Evolutionary conservation across 441 rosid genomes (phyloP).

Genomic region (Geranium incanum): DNA sequence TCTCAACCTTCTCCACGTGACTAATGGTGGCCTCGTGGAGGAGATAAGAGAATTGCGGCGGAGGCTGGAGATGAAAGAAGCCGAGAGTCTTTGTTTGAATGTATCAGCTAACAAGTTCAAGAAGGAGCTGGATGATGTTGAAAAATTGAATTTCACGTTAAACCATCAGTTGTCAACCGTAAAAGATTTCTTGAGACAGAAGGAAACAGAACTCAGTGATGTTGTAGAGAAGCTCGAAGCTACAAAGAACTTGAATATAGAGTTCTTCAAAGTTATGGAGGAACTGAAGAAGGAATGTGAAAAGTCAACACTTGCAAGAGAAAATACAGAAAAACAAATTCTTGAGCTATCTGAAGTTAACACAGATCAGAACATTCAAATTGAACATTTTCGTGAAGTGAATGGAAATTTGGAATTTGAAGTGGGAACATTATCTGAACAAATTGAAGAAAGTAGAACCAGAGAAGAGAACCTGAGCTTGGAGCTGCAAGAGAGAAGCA

Average conservation of each 20-base stretch:
- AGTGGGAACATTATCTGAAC: constrained; percentile 35
- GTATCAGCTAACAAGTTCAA: constrained; percentile 45
- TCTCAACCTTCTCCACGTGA: constrained; percentile 28
- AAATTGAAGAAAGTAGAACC: constrained; percentile 42
- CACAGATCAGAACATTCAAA: constrained; percentile 42
- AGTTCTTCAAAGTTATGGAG: constrained; percentile 44
- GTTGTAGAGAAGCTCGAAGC: constrained; percentile 55
- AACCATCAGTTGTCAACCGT: constrained; percentile 39
- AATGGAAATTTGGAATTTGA: constrained; percentile 48
- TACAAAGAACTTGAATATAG: constrained; percentile 37
- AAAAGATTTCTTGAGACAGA: constrained; percentile 48
- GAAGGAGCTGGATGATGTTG: constrained; percentile 43
- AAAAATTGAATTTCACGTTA: constrained; percentile 47
- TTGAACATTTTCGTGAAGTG: constrained; percentile 40
- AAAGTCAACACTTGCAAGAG: constrained; percentile 34
- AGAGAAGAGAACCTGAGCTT: constrained; percentile 45
- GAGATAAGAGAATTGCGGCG: constrained; percentile 41
- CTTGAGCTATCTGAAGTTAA: constrained; percentile 33
- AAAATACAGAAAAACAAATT: constrained; percentile 38
- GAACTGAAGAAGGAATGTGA: constrained; percentile 49
- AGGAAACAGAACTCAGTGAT: constrained; percentile 47
- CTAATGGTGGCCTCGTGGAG: constrained; percentile 33
- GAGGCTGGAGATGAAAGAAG: constrained; percentile 43
- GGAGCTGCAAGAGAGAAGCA: constrained; percentile 54
- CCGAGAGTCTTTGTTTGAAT: constrained; percentile 41